Base-by-base conservation (phyloP, 1,139 yeast genomes). In the Taiozyma sp. region DNA sequence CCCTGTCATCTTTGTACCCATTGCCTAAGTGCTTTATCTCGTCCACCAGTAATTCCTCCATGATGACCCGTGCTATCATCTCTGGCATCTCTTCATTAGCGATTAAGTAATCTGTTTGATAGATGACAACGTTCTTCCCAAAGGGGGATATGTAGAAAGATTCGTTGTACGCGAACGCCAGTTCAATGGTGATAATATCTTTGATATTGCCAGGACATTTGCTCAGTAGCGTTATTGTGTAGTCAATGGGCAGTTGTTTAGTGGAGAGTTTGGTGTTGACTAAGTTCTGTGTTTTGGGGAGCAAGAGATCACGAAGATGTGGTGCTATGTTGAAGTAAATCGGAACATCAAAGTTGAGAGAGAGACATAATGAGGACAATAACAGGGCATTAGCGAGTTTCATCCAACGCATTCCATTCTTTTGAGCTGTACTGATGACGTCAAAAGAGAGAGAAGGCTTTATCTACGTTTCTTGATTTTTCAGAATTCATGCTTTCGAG, bases 101-200 rank as follows among this genome's bases (percentile, higher is more conserved):
- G 1, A 50, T 50, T 21, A 50, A 21, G n/a, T 35, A 46, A 22
- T 50, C 50, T 10, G 50, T 50, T 21, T 50, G 53, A 26, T 41
- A 50, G 13, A 26, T 34, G 6, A 45, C 32, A 3, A 30, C 19
- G n/a, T 24, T 43, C 14, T 43, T 46, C 22, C 43, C 46, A 30
- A 47, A 50, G 5, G 53, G 53, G 5, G 53, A 50, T 13, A 50
- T 47, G 19, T 37, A 19, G 24, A 41, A 50, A 1, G 53, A 47
- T 21, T 50, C 53, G 8, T 40, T 19, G 14, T 43, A 21, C 14
- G 53, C 34, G 13, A 45, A 37, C n/a, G 35, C 41, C 6, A 37
- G 14, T 21, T 37, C 24, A 21, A 19, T 5, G 6, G 41, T 21
- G 13, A 37, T 37, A 5, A 37, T 37, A 37, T 37, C 24, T 13